A percentile compares a stretch with the other conserved stretches of the same genome.
phyloP scores from a whole-genome alignment of 495 filamentous ascomycete genomes.

The Cercophora samala region DNA sequence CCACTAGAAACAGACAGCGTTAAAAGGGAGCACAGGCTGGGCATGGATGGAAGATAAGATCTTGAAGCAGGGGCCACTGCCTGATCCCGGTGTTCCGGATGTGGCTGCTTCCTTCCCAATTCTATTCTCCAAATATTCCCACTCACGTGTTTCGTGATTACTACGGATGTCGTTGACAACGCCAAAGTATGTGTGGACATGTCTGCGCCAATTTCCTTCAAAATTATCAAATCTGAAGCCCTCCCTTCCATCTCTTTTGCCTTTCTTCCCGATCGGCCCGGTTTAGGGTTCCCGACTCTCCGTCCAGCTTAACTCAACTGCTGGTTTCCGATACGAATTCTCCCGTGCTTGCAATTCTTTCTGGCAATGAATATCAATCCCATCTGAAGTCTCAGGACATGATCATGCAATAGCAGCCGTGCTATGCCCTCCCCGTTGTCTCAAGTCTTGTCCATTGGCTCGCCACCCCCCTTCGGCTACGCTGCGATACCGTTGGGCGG shows the following conservation, averaged over 20 bases:
- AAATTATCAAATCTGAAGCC: background rate
- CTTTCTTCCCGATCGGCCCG: conserved; percentile 5
- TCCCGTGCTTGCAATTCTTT: background rate
- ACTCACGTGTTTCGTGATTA: background rate
- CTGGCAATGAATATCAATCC: background rate
- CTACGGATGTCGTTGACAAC: background rate
- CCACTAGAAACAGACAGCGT: too few relatives aligned
- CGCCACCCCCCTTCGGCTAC: background rate
- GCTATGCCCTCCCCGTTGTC: background rate
- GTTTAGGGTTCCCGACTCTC: conserved; percentile 5
- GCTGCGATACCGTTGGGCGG: background rate
- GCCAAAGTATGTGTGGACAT: background rate
- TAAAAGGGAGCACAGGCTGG: background rate
- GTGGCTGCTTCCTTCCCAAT: conserved; percentile 15
- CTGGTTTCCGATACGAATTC: background rate
- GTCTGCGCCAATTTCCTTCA: background rate
- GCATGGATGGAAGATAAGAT: conserved; percentile 1
- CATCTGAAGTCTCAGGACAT: background rate
- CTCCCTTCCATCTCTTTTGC: too few relatives aligned
- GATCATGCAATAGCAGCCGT: background rate
- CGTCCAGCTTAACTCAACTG: background rate
- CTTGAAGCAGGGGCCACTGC: conserved; percentile 8
- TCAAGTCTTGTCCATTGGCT: background rate
- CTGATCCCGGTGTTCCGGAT: conserved; percentile 7
- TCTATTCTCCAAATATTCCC: too few relatives aligned